Evolutionary conservation across 805 yeast genomes (phyloP).

Genomic region (Hanseniaspora pseudoguilliermondii): DNA sequence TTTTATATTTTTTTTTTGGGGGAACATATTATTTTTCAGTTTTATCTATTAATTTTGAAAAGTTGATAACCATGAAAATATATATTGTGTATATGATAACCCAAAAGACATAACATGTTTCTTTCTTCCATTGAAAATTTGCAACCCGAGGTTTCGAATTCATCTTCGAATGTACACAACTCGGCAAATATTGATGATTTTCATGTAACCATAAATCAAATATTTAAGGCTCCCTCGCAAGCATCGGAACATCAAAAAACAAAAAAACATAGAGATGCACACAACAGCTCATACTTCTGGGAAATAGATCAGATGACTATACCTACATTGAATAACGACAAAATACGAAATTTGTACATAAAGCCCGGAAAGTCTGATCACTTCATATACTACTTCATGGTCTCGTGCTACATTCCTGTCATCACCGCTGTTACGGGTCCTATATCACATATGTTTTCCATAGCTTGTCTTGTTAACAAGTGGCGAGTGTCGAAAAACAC

Average conservation of each 20-base stretch:
- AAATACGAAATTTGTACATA: slow-evolving; percentile 1
- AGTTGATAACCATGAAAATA: neutral
- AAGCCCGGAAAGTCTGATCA: slow-evolving; percentile 8
- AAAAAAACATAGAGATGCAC: neutral
- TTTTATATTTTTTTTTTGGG: neutral
- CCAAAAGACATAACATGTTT: neutral
- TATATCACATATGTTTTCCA: slow-evolving; percentile 57
- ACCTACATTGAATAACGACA: slow-evolving; percentile 1
- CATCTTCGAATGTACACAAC: neutral
- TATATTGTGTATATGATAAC: neutral
- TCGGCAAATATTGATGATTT: neutral
- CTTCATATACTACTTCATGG: slow-evolving; percentile 41
- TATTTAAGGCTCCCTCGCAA: neutral
- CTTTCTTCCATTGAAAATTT: neutral
- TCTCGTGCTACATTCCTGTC: slow-evolving; percentile 61
- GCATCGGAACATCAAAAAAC: neutral
- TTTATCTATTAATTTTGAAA: neutral
- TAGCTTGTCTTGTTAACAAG: slow-evolving; percentile 54
- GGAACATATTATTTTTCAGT: neutral
- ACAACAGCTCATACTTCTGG: neutral
- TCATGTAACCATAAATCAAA: neutral
- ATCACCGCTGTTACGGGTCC: slow-evolving; percentile 72
- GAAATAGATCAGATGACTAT: slow-evolving; percentile 9
- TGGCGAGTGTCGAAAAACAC: slow-evolving; percentile 40
- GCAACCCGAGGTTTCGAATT: neutral